Evolutionary conservation across 805 yeast genomes (phyloP).

Genomic region (Schwanniomyces vanrijiae): DNA sequence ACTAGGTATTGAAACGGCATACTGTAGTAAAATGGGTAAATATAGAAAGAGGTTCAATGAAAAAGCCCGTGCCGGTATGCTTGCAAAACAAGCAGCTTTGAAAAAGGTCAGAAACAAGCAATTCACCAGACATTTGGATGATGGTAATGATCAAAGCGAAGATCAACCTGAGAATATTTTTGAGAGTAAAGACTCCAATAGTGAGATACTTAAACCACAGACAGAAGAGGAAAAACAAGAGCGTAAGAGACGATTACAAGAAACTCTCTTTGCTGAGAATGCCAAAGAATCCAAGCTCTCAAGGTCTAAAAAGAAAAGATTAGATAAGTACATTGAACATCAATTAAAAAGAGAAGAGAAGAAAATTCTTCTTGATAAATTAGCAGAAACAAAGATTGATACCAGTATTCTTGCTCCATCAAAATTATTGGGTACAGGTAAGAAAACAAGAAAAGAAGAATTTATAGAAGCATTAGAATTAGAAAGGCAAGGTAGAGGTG

Average conservation of each 20-base stretch:
- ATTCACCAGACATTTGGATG: slow-evolving; percentile 51
- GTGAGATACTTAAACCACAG: slow-evolving; percentile 62
- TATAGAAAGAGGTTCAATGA: slow-evolving; percentile 80
- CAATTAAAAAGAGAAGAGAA: slow-evolving; percentile 88
- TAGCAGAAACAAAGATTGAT: slow-evolving; percentile 68
- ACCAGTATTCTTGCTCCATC: slow-evolving; percentile 69
- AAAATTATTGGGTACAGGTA: slow-evolving; percentile 75
- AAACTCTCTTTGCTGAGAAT: slow-evolving; percentile 56
- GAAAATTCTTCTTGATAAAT: slow-evolving; percentile 69
- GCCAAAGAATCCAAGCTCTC: slow-evolving; percentile 65
- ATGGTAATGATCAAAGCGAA: slow-evolving; percentile 27
- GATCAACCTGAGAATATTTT: slow-evolving; percentile 9
- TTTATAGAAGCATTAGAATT: slow-evolving; percentile 72
- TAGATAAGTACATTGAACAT: slow-evolving; percentile 91
- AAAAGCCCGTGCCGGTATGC: slow-evolving; percentile 82
- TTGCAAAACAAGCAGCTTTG: slow-evolving; percentile 72
- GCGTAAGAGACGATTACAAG: slow-evolving; percentile 63
- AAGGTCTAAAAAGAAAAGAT: slow-evolving; percentile 67
- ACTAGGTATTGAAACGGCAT: neutral
- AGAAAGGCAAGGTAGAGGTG: slow-evolving; percentile 71
- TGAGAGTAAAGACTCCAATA: slow-evolving; percentile 49
- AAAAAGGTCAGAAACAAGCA: slow-evolving; percentile 70
- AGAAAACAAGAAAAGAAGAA: slow-evolving; percentile 64
- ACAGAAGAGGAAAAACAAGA: slow-evolving; percentile 61
- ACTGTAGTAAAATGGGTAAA: slow-evolving; percentile 59